Percentiles rank a stretch among this genome's conserved stretches.
These are phyloP conservation scores for Floccularia luteovirens DNA, from an alignment of 768 basidiomycete species.

Conservation along the genomic window DNA sequence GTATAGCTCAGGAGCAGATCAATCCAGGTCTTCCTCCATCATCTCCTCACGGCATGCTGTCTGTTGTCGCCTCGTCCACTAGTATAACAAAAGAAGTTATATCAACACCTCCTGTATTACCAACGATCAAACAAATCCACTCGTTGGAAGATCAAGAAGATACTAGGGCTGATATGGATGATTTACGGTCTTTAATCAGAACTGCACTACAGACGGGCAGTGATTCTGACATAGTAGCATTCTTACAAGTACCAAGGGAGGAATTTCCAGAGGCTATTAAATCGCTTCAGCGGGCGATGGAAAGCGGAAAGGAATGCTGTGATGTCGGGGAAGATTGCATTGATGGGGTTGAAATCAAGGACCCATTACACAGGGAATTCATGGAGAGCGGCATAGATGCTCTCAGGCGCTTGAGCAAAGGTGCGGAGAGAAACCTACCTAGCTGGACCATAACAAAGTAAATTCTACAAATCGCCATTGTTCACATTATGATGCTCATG, in stretches of 20 bases:
- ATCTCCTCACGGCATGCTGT: conserved; percentile 4
- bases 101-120: conserved; percentile 10
- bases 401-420: conserved; percentile 46
- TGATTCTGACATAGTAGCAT: conserved; percentile 50
- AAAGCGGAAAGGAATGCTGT: conserved; percentile 14
- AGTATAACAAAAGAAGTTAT: conserved; percentile 7
- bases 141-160: conserved; percentile 25
- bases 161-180: conserved; percentile 40
- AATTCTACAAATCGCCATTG: not conserved
- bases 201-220: conserved; percentile 42
- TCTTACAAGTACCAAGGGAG: conserved; percentile 48
- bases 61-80: conserved; percentile 8
- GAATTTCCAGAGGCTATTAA: conserved; percentile 75
- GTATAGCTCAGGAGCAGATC: not conserved
- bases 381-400: conserved; percentile 64
- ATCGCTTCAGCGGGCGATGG: conserved; percentile 62
- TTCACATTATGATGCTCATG: not conserved
- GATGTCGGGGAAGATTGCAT: not conserved
- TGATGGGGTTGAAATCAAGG: conserved; percentile 13
- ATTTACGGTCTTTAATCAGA: conserved; percentile 46
- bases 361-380: conserved; percentile 56
- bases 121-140: conserved; percentile 16
- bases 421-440: conserved; percentile 34
- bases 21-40: not conserved
- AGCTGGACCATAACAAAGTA: conserved; percentile 69